Base-by-base conservation (phyloP, 441 rosid species). In the Syzygium syzygioides region DNA sequence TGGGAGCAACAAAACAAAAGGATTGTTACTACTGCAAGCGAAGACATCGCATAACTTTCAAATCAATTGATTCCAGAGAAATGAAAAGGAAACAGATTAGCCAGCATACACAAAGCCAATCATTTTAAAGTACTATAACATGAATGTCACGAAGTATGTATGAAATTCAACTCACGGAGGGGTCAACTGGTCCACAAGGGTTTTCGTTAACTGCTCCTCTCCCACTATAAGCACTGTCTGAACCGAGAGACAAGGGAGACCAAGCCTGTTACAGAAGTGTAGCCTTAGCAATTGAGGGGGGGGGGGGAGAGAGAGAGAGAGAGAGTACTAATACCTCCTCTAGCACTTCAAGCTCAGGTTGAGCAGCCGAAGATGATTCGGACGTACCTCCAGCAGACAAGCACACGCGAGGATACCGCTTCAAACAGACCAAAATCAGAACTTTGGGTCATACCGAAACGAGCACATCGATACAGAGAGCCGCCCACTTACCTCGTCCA, bases 401-500 rank as follows among this genome's bases (percentile, higher is more conserved):
- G 88, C 80, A 90, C 26, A 94, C 93, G 79, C 93, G 92, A n/a
- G 97, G 98, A 91, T 93, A 98, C 64, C 90, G 89, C 99, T 97
- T 41, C 83, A 76, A 41, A 76, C 14, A 23, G 52, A 23, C 10
- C n/a, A 76, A 76, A 76, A 23, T 76, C 83, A 76, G 18, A 23
- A 76, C 53, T 23, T 41, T 41, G 18, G 18, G 14, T 23, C 52
- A 41, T 1, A 1, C n/a, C 83, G 0, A 76, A 76, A 76, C 3
- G 3, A 76, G 83, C 28, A 76, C n/a, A 76, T 41, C 52, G 13
- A 41, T 41, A 41, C 0, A 41, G 18, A 76, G 53, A 23, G 5
- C 17, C 0, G 10, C n/a, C 18, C 83, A 76, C 12, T 23, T 76
- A 98, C 98, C 98, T 93, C 88, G 85, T 95, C 94, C 86, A 97